Percentiles rank a stretch among this genome's conserved stretches.
These are phyloP conservation scores for Solanum sparsipilum DNA, from an alignment of 257 asterid genomes.

Conservation along the genomic window DNA sequence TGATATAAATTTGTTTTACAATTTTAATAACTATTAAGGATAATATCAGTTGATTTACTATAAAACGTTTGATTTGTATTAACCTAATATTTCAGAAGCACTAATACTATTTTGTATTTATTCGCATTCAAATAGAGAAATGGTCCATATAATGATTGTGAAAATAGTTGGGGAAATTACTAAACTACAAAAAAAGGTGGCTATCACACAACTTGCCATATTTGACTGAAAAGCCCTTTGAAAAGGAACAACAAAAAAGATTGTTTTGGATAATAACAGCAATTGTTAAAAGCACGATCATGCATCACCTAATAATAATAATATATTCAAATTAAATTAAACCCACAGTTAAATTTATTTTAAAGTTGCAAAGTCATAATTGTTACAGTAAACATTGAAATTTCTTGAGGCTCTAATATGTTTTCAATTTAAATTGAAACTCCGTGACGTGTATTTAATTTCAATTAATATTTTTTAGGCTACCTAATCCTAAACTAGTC, in stretches of 20 bases:
- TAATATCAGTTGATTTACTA: too few relatives aligned
- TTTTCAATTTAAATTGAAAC: too few relatives aligned
- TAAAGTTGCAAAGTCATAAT: not conserved
- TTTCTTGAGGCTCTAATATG: too few relatives aligned
- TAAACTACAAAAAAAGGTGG: not conserved
- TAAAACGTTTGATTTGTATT: not conserved
- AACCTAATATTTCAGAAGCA: not conserved
- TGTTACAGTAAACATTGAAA: not conserved
- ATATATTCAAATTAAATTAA: too few relatives aligned
- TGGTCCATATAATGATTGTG: not conserved
- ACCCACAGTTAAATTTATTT: not conserved
- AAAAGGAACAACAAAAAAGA: not conserved
- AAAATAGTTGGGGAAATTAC: not conserved
- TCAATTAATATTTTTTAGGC: too few relatives aligned
- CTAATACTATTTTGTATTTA: not conserved
- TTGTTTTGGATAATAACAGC: not conserved
- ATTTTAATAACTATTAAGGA: not conserved
- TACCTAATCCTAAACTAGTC: too few relatives aligned
- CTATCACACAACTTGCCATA: not conserved
- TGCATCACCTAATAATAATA: not conserved
- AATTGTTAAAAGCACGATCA: not conserved
- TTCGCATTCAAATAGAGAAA: not conserved
- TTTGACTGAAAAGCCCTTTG: not conserved
- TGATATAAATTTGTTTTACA: not conserved
- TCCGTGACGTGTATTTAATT: too few relatives aligned